Evolutionary conservation across 2,329 filamentous ascomycete species (phyloP), one percentile per base, ranked within the genome.

Genomic region (Neonectria faginata): DNA sequence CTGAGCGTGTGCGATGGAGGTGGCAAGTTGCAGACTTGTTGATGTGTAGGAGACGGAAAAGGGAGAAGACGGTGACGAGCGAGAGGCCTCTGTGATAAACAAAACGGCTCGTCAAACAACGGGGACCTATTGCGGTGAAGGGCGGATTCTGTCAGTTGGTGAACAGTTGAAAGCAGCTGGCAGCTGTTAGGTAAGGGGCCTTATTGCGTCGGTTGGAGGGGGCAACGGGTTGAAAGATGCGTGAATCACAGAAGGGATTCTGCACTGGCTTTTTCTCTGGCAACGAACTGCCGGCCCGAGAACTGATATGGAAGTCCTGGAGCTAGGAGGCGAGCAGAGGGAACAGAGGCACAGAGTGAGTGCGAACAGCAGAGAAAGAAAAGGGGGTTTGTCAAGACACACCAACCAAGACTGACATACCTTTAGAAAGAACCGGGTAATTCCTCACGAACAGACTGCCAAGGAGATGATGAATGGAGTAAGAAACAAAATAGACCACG

Each of bases 31-130:
- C 48, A 18, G 27, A 36, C 16, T n/a, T 27, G 50, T 29, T 31
- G 31, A 44, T 27, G 5, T 36, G 18, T 9, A 45, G 20, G 18
- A 39, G 25, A 41, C 25, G 11, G 42, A 44, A 47, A 10, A 25
- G 25, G 8, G 14, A 39, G 11, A 45, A 27, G 41, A 45, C 10
- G 55, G 25, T 10, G 51, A 18, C 9, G 27, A 36, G 39, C 41
- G 42, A 58, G 47, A 27, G 12, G 18, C 20, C 8, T n/a, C 16
- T 25, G 42, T 42, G 55, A 50, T 47, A 61, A 57, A 64, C 55
- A 61, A 61, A 64, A 54, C n/a, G 25, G 44, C 27, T 56, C 42
- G 42, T 20, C 11, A 41, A 64, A 63, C 25, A 16, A 59, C 11
- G 31, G 31, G 50, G 8, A 42, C 47, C 29, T 51, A 33, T 33